Evolutionary conservation across 2,329 filamentous ascomycete genomes (phyloP), one percentile per base, ranked within the genome.

Genomic region (Erysiphe pulchra): DNA sequence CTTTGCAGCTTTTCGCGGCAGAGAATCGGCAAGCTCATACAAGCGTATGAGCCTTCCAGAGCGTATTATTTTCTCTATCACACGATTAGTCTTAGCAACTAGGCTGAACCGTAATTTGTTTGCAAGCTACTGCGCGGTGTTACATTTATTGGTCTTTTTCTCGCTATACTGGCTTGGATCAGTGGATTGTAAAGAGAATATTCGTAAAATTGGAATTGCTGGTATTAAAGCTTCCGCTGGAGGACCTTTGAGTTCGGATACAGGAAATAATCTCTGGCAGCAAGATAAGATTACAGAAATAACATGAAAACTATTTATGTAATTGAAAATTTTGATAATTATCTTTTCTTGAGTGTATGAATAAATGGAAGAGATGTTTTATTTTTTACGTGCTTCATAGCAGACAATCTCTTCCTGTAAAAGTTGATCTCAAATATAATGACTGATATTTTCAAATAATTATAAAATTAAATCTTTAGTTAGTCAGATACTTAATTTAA

Each of bases 31-130:
- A 7, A 70, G 92, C 42, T 90, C 87, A 1, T 86, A 93, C 61
- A 84, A 85, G 56, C 75, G 86, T 38, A 92, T 98, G 85, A 87
- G 78, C 55, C 65, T 94, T 9, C 85, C 86, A 0, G 90, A 98
- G 61, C 70, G 90, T 36, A 73, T 84, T 42, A 80, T 98, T 4
- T 92, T 92, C 62, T 86, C 85, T 32, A 70, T 94, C 45, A 93
- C 87, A 42, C 73, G 85, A 47, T 82, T 93, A 65, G 83, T 98
- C 42, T 67, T 98, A 50, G 83, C 86, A 45, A 93, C 85, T 42
- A 69, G 90, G 50, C 82, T 80, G 28, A 94, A 85, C 63, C 73
- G 92, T 51, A 98, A 95, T 60, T 60, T 98, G 48, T 98, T 98
- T 62, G 90, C 86, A 0, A 76, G 73, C 11, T 98, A 98, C 61